Base-by-base conservation (phyloP, 352 stramenopile species). In the Phytophthora pinifolia region DNA sequence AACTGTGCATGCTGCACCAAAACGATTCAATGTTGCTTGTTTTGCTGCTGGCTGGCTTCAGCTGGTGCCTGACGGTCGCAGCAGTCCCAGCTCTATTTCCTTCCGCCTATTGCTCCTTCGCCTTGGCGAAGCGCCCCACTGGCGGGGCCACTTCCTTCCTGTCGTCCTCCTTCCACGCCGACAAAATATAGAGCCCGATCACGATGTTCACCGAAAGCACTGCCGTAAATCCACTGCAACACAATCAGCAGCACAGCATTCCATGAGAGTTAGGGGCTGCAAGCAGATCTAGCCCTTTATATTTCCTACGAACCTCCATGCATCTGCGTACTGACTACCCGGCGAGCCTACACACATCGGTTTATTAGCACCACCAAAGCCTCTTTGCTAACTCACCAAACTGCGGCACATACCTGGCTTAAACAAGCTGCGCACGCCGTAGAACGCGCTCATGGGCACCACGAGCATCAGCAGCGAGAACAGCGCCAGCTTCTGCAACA, bases 141-240 rank as follows among this genome's bases (percentile, higher is more conserved):
- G 74, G 64, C 14, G 74, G 78, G n/a, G 59, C 66, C 14, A 65
- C 60, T 44, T 80, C 74, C 35, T 76, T 75, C 53, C 67, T 68
- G 43, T 83, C 71, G 29, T 88, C 67, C 31, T 89, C 81, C 37
- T 68, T 65, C 67, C 77, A 89, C 6, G 81, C 81, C 30, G 76
- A 89, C 34, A 89, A 45, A 60, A 94, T 76, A 49, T 94, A 94
- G 2, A 88, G 54, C 6, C 79, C 72, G 48, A 91, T 88, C 15
- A 92, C 77, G 33, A 92, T 62, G 51, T 94, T 94, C 29, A 87
- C 77, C 48, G 85, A 71, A 15, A 89, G 50, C 37, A 94, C 81
- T 8, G 83, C 77, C 3, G 70, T 70, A 47, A 87, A 82, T 3
- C 79, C 81, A 78, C 83, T 94, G 44, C 17, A 31, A 44, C 14